Base-by-base conservation (phyloP, 768 basidiomycete genomes). In the Neoboletus magnificus region DNA sequence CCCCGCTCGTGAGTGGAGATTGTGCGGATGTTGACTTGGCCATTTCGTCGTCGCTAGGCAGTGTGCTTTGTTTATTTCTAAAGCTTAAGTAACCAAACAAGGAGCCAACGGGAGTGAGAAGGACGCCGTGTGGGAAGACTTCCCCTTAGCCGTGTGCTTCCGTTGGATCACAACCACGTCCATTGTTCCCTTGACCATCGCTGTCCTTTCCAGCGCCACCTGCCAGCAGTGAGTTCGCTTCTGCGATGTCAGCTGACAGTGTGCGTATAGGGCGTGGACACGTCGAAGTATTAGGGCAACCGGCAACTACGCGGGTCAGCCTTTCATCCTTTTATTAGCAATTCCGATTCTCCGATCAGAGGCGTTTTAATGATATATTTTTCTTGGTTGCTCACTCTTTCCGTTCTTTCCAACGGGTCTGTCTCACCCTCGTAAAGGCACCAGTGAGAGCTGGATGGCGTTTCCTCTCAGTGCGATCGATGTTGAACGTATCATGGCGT, bases 21-120 rank as follows among this genome's bases (percentile, higher is more conserved):
- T 37, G 53, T 30, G 36, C 36, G 7, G 25, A 55, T 66, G 55
- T 39, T 54, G 43, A 54, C 27, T 40, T 63, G 49, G 50, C 33
- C 35, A 20, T 23, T 33, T 52, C 40, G 47, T 45, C 11, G 47
- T 35, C 27, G 22, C 25, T 50, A 48, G 49, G 41, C 46, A 27
- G 8, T 48, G 33, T 13, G 10, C 25, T 15, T 48, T 63, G 51
- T 66, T 59, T 62, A 52, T 50, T 57, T 58, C 43, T 30, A 43
- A 57, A 45, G 59, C 54, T 46, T 55, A n/a, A n/a, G n/a, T 59
- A 44, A 55, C 57, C 62, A 59, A 54, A 61, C 58, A 57, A 40
- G 39, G 30, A 41, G 39, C 42, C 42, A 36, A 1, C 15, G 32
- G 46, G 15, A 46, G 15, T 15, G 18, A 27, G 22, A 44, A 36